Evolutionary conservation across 2,329 filamentous ascomycete species (phyloP), one percentile per base, ranked within the genome.

Genomic region (Ceratocystiopsis minuta): DNA sequence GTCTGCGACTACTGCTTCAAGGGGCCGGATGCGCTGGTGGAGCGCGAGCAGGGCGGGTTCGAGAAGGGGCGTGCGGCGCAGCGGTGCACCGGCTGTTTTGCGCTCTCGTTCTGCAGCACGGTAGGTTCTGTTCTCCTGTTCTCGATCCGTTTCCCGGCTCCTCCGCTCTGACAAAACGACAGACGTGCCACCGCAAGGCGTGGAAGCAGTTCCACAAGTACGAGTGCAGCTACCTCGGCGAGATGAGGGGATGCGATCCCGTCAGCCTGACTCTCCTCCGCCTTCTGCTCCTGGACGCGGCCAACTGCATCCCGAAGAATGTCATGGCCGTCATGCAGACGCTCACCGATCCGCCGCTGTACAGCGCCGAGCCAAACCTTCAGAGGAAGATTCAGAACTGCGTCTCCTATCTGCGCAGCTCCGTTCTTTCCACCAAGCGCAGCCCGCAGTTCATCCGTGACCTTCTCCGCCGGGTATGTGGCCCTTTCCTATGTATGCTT

Each of bases 181-280:
- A 57, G 54, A 28, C 46, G 16, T 59, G 57, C 41, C 55, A 57
- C 37, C 45, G 46, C 34, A 45, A 45, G 13, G 54, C 54, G 0
- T 57, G 54, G 55, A 42, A 38, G n/a, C 40, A 39, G 3, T 56
- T 53, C 37, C 57, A 59, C 46, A 53, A 48, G 17, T 48, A 52
- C 34, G 57, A 59, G 43, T 58, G 57, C 46, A 41, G 44, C 16
- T 18, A 53, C 1, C 44, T 58, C 31, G 41, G 42, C 17, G 37
- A 49, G 6, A 7, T 44, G 18, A 36, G 36, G 18, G n/a, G 32
- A 11, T 24, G 39, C 15, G 43, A 44, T 16, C 40, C 42, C 2
- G 17, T 49, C 6, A 37, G 49, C n/a, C 38, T 46, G 12, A 44
- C 54, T 4, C 42, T 50, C 0, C 42, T 54, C 13, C 55, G 56